Evolutionary conservation across 2,329 filamentous ascomycete genomes (phyloP), one percentile per base, ranked within the genome.

Genomic region (Monilinia laxa): DNA sequence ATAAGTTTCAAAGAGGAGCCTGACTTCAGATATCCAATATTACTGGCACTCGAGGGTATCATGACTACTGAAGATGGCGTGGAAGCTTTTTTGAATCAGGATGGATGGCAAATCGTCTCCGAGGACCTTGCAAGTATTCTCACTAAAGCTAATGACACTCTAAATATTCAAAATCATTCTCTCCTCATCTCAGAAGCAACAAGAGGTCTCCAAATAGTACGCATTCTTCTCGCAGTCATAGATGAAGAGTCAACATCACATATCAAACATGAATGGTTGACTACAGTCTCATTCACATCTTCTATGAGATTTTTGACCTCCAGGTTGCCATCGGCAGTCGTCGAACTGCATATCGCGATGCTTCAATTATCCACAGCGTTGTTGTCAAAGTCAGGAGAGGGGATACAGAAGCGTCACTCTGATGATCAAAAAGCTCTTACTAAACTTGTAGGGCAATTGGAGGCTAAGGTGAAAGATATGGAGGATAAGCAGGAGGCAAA

Each of bases 21-120:
- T 1, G 85, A 89, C 69, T 85, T 87, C 67, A 81, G 85, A 6
- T 81, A 82, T 3, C 81, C 87, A 0, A 78, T 87, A 1, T 78
- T 90, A 3, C 83, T 86, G 7, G 85, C 85, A 0, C 76, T 89
- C 0, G 85, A 89, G 72, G 87, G 84, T 0, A 77, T 88, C 9
- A 76, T 83, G n/a, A 78, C 78, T 6, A 79, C 81, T 1, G 77
- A 81, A 81, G 70, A 74, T 67, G 74, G 74, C 12, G 62, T 73
- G 3, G 71, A 75, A 28, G 67, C 62, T 10, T 80, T 90, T 35
- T 75, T 84, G 5, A 76, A 76, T 2, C 78, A 87, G 51, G 77
- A 81, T 42, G 86, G 84, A 16, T 90, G 86, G 86, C 67, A 77
- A 23, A 75, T 82, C 0, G 75, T 90, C 2, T 77, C 78, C n/a